These are phyloP conservation scores for Aaosphaeria pasadenensis DNA, from an alignment of 2,329 filamentous ascomycete species.

Conservation along the genomic window DNA sequence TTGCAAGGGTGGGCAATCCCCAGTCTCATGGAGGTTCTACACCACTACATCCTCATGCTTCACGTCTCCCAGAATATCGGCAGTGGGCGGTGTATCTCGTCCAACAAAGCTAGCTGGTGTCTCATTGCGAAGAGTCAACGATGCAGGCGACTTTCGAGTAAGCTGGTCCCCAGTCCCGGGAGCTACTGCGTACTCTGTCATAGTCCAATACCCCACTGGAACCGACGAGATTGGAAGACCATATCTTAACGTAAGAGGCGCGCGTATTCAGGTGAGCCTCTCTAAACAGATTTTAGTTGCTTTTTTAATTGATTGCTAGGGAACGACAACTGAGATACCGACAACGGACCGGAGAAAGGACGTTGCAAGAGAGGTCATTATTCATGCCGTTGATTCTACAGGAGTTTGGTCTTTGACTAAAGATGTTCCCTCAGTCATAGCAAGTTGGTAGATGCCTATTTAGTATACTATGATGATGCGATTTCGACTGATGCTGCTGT, in stretches of 20 bases:
- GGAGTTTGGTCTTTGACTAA: conserved; percentile 8
- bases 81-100: neutral
- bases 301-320: neutral
- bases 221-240: conserved; percentile 6
- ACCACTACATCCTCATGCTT: neutral
- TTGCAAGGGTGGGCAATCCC: conserved; percentile 4
- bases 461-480: no score
- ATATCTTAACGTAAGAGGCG: conserved; percentile 6
- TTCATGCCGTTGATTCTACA: conserved; percentile 5
- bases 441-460: neutral
- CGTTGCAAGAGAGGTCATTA: conserved; percentile 3
- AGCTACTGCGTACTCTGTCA: conserved; percentile 7
- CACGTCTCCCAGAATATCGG: neutral
- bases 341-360: neutral
- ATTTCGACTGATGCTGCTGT: no score
- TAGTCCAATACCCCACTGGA: conserved; percentile 7
- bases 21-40: conserved; percentile 7
- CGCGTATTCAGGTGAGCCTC: conserved; percentile 3
- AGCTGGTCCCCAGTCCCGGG: conserved; percentile 4
- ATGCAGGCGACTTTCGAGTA: conserved; percentile 5
- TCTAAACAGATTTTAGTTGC: neutral
- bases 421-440: conserved; percentile 2
- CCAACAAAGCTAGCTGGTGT: conserved; percentile 1
- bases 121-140: conserved; percentile 1
- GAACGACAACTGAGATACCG: neutral